phyloP scores from a whole-genome alignment of 2,329 filamentous ascomycete genomes.

The Chaetomium strumarium region DNA sequence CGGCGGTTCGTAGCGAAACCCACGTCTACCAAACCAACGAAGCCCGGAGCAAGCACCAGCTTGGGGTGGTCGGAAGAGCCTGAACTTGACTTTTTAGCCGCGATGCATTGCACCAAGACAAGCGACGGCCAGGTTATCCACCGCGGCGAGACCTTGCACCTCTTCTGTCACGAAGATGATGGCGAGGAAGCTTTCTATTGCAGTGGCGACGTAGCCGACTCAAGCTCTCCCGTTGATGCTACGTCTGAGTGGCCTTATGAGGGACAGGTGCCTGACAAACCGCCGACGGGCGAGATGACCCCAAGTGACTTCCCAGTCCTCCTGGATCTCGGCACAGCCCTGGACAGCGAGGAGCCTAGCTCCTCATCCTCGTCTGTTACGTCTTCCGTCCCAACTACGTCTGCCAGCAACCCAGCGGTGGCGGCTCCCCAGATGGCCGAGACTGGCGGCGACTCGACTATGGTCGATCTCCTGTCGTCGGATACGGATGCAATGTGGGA shows the following conservation, averaged over 20 bases:
- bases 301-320: neutral
- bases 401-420: neutral
- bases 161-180: slow-evolving; percentile 26
- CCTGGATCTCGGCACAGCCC: neutral
- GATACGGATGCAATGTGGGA: neutral
- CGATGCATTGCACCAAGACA: slow-evolving; percentile 25
- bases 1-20: neutral
- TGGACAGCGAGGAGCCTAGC: neutral
- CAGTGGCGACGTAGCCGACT: neutral
- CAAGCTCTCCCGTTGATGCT: neutral
- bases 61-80: neutral
- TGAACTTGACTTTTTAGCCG: slow-evolving; percentile 13
- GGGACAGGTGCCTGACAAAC: neutral
- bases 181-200: slow-evolving; percentile 11
- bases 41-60: neutral
- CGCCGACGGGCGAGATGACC: neutral
- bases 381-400: neutral
- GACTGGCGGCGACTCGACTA: neutral
- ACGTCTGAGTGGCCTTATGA: neutral
- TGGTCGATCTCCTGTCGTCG: neutral
- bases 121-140: slow-evolving; percentile 29
- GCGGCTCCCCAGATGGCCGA: neutral
- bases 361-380: neutral
- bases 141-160: slow-evolving; percentile 29
- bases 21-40: neutral